Conservation (phyloP, 2,329 filamentous ascomycete genomes). For the Proliferodiscus dingleyae region DNA sequence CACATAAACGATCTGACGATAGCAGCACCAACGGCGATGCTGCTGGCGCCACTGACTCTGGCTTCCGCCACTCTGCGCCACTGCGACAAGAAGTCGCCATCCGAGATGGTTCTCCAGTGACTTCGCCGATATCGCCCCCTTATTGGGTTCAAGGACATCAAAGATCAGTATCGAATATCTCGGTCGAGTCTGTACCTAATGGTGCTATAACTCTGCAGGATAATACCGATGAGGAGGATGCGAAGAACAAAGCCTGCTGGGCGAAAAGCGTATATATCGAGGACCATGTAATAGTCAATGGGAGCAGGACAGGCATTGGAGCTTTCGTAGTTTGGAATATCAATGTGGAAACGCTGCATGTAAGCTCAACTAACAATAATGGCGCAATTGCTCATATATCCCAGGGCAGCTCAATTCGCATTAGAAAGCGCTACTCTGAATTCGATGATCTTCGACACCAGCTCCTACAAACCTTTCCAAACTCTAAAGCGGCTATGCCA, state of each 20-base stretch:
- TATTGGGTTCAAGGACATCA: slow-evolving; percentile 36
- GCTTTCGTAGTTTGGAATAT: slow-evolving; percentile 96
- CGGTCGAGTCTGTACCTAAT: slow-evolving; percentile 41
- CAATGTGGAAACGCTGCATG: slow-evolving; percentile 77
- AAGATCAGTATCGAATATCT: slow-evolving; percentile 38
- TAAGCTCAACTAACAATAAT: slow-evolving; percentile 38
- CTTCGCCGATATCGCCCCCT: slow-evolving; percentile 31
- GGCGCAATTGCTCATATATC: slow-evolving; percentile 10
- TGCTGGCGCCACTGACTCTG: slow-evolving; percentile 6
- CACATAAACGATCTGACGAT: slow-evolving; percentile 13
- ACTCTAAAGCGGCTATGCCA: slow-evolving; percentile 82
- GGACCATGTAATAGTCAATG: slow-evolving; percentile 49
- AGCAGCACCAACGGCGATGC: slow-evolving; percentile 8
- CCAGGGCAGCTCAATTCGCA: slow-evolving; percentile 57
- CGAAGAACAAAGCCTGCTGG: slow-evolving; percentile 56
- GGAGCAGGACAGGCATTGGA: slow-evolving; percentile 42
- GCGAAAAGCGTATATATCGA: slow-evolving; percentile 57
- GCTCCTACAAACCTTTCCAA: slow-evolving; percentile 75
- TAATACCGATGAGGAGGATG: slow-evolving; percentile 46
- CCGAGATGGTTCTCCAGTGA: slow-evolving; percentile 24
- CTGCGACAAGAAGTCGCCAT: slow-evolving; percentile 6
- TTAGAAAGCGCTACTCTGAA: slow-evolving; percentile 80
- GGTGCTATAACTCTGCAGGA: slow-evolving; percentile 58
- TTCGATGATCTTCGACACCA: slow-evolving; percentile 77
- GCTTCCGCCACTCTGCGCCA: slow-evolving; percentile 1